phyloP scores from a whole-genome alignment of 306 rosid species.

The Vicia sativa region DNA sequence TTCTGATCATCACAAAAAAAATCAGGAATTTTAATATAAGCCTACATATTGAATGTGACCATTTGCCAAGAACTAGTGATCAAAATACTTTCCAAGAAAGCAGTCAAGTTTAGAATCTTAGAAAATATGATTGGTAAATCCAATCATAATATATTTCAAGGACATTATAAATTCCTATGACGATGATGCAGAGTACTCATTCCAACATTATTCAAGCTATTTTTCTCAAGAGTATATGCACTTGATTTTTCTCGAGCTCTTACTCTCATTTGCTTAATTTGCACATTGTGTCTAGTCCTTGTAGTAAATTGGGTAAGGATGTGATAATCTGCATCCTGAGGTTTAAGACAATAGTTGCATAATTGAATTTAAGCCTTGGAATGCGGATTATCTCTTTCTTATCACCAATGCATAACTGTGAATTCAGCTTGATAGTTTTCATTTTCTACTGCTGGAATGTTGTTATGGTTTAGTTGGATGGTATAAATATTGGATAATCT shows the following conservation, averaged over 20 bases:
- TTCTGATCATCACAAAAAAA: neutral
- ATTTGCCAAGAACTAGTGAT: neutral
- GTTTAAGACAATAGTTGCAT: no score
- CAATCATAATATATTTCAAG: neutral
- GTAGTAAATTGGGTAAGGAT: constrained; percentile 15
- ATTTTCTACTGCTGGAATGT: no score
- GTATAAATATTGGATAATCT: no score
- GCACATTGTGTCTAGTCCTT: no score
- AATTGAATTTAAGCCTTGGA: neutral
- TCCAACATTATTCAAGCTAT: no score
- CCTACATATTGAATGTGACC: neutral
- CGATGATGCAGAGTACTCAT: neutral
- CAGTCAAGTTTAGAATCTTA: neutral
- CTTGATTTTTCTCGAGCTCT: no score
- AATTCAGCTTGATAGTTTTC: neutral
- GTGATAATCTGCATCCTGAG: neutral
- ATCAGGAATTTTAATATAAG: neutral
- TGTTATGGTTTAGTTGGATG: no score
- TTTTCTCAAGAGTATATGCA: no score
- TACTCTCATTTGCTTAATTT: no score
- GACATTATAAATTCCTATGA: neutral
- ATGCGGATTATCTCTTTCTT: no score
- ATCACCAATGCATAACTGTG: no score
- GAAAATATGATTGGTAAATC: neutral
- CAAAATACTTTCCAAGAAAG: neutral